phyloP scores from a whole-genome alignment of 2,329 filamentous ascomycete species.

The Hypoxylon sp. region DNA sequence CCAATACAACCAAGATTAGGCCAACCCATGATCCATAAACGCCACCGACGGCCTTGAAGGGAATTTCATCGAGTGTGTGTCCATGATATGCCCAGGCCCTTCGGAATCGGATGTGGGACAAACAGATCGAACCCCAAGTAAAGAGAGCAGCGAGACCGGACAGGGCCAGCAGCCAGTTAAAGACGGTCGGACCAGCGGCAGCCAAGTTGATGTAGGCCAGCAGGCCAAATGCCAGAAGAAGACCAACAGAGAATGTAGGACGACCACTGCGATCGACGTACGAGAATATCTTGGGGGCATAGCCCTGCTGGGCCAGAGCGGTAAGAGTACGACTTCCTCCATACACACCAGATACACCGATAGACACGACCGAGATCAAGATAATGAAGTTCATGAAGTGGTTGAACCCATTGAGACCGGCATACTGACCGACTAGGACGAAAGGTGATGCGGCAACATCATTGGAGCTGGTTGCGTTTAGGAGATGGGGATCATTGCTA shows the following conservation, averaged over 20 bases:
- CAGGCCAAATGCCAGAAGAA: constrained; percentile 64
- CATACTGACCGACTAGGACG: constrained; percentile 70
- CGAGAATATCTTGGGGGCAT: constrained; percentile 69
- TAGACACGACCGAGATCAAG: constrained; percentile 70
- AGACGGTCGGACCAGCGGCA: constrained; percentile 65
- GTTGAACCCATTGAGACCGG: constrained; percentile 66
- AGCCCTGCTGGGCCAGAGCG: constrained; percentile 71
- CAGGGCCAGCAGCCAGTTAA: constrained; percentile 76
- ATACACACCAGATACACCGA: constrained; percentile 72
- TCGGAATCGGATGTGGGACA: constrained; percentile 79
- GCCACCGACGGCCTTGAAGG: constrained; percentile 74
- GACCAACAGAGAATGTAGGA: constrained; percentile 66
- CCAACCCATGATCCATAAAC: constrained; percentile 76
- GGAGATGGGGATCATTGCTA: constrained; percentile 63
- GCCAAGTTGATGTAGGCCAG: constrained; percentile 66
- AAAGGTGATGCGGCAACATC: constrained; percentile 68
- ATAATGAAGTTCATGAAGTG: constrained; percentile 73
- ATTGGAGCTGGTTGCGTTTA: constrained; percentile 63
- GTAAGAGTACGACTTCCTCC: constrained; percentile 72
- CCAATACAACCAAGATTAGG: constrained; percentile 69
- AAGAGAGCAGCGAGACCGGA: constrained; percentile 76
- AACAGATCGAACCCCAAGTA: constrained; percentile 78
- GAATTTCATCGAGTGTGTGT: constrained; percentile 76
- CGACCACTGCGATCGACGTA: constrained; percentile 72
- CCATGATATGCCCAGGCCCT: constrained; percentile 73